Percentiles rank a stretch among this genome's conserved stretches.
These are phyloP conservation scores for Aspergillus brunneoviolaceus DNA, from an alignment of 2,329 filamentous ascomycete species.

Conservation along the genomic window DNA sequence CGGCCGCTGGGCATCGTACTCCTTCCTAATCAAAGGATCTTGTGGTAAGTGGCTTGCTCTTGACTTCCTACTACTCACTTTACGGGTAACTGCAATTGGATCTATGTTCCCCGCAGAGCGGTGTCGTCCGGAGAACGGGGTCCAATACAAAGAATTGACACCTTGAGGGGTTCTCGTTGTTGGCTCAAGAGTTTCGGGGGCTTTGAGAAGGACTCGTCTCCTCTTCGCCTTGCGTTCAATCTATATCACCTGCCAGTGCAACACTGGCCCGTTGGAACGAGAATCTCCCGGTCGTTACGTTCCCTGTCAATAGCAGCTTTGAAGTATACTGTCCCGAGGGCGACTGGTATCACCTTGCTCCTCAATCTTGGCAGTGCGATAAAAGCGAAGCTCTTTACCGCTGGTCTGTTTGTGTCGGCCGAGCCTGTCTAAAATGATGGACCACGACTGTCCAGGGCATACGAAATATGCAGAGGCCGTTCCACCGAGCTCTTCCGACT, in stretches of 20 bases:
- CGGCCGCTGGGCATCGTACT: neutral
- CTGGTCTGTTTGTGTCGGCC: neutral
- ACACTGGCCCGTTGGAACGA: neutral
- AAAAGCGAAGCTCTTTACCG: neutral
- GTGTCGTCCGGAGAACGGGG: neutral
- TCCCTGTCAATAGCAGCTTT: neutral
- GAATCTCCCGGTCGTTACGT: neutral
- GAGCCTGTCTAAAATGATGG: neutral
- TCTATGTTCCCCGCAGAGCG: neutral
- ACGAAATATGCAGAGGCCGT: neutral
- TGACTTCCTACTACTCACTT: neutral
- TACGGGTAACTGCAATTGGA: neutral
- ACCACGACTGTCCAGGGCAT: neutral
- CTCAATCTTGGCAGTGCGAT: neutral
- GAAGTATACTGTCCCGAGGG: neutral
- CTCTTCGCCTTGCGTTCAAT: neutral
- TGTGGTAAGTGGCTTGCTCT: neutral
- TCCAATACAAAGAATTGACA: neutral
- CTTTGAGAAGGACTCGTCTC: neutral
- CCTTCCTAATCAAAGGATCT: neutral
- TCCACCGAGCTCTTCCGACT: neutral
- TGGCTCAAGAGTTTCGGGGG: neutral
- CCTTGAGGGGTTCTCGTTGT: neutral
- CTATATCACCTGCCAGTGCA: neutral
- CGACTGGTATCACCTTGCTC: neutral